Evolutionary conservation across 805 yeast species (phyloP), one percentile per base, ranked within the genome.

Genomic region (Candida sphagnicola): DNA sequence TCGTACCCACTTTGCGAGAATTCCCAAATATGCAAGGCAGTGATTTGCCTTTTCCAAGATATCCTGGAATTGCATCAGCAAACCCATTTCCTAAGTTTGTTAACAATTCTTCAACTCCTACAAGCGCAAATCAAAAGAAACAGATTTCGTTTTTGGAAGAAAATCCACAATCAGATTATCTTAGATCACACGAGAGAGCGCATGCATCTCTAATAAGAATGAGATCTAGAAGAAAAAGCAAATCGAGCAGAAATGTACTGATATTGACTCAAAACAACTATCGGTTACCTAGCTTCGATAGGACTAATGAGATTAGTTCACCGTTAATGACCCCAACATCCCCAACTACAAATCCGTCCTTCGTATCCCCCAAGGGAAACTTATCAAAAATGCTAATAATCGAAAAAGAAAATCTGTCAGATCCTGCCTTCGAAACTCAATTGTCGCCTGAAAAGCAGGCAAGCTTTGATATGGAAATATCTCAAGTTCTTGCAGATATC

Each of bases 191-290:
- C 26, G 85, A 78, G 46, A 62, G 85, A 46, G 85, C 86, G 0
- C 80, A 78, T 49, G 85, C 85, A 0, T 79, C 85, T 0, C 51
- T 80, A 14, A 67, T 75, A 40, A 62, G 87, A 55, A 80, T 80
- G 71, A 67, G 74, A 41, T 75, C 76, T 30, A 65, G 85, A 42
- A 60, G 85, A 38, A 72, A 72, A 54, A 73, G 78, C 43, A 76
- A 72, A 48, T 43, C 70, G 51, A 43, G 49, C 2, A 48, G 62
- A 38, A 60, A 56, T 35, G 48, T 56, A 6, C 58, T 49, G 54
- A 44, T 53, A 10, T 43, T 57, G 35, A 48, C 62, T 11, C 56
- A 55, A 19, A 50, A 45, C 23, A 47, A 42, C 31, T 36, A 46
- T 14, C 43, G 46, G 28, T 35, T 59, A 21, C 56, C 60, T 1